Percentiles rank a stretch among this genome's conserved stretches.
Evolutionary conservation across 2,329 filamentous ascomycete genomes (phyloP).

Genomic region (Bipolaris bicolor): DNA sequence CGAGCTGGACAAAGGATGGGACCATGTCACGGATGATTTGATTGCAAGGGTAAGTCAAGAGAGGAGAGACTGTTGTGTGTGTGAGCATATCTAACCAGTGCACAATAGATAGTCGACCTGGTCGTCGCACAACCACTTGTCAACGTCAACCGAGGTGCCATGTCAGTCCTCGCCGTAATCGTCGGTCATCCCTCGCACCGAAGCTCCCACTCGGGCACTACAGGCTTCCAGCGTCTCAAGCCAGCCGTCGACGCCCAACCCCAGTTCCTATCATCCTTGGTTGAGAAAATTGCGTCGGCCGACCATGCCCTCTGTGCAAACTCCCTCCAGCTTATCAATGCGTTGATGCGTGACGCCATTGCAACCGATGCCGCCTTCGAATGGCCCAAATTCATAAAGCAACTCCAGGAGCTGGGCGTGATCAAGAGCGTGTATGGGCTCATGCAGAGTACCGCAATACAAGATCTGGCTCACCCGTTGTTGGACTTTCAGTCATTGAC

Average conservation of each 20-base stretch:
- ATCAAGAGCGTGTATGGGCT: constrained; percentile 88
- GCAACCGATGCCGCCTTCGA: constrained; percentile 78
- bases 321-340: constrained; percentile 92
- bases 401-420: constrained; percentile 87
- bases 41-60: constrained; percentile 63
- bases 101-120: constrained; percentile 77
- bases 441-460: constrained; percentile 92
- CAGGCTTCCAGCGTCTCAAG: constrained; percentile 89
- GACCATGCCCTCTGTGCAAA: constrained; percentile 97
- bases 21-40: constrained; percentile 77
- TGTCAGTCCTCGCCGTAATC: constrained; percentile 93
- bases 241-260: constrained; percentile 90
- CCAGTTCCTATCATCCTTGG: constrained; percentile 92
- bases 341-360: constrained; percentile 89
- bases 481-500: constrained; percentile 93
- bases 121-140: constrained; percentile 95
- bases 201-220: constrained; percentile 65
- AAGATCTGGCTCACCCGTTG: constrained; percentile 87
- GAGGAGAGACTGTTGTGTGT: not conserved
- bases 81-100: constrained; percentile 16
- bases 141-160: constrained; percentile 94
- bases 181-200: constrained; percentile 78
- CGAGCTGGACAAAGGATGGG: constrained; percentile 98
- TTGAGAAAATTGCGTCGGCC: constrained; percentile 87
- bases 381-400: constrained; percentile 95